Evolutionary conservation across 2,329 filamentous ascomycete species (phyloP).

Genomic region (Arthroderma sp.): DNA sequence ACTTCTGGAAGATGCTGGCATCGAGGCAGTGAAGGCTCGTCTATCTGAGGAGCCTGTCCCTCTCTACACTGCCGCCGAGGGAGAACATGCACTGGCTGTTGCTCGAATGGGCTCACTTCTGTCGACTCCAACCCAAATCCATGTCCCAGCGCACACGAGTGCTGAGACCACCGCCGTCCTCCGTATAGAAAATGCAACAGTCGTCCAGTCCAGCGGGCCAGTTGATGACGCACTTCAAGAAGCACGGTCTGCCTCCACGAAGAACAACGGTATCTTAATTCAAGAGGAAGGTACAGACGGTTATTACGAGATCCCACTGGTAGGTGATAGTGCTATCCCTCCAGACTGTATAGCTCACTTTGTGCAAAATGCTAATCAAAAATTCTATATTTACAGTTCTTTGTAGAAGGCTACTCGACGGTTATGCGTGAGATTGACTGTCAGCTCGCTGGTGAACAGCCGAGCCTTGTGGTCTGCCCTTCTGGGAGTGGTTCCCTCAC

Average conservation of each 20-base stretch:
- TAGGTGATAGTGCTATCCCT: no score
- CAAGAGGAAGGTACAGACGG: slow-evolving; percentile 56
- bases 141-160: slow-evolving; percentile 49
- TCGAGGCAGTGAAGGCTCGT: background rate
- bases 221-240: slow-evolving; percentile 52
- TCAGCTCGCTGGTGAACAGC: slow-evolving; percentile 37
- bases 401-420: slow-evolving; percentile 64
- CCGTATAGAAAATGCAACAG: slow-evolving; percentile 46
- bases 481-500: slow-evolving; percentile 62
- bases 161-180: slow-evolving; percentile 42
- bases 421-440: slow-evolving; percentile 55
- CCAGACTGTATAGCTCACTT: no score
- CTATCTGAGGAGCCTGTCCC: slow-evolving; percentile 16
- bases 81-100: slow-evolving; percentile 63
- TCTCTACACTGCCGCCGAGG: slow-evolving; percentile 56
- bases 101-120: slow-evolving; percentile 53
- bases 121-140: slow-evolving; percentile 42
- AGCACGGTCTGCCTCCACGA: slow-evolving; percentile 29
- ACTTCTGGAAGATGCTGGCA: no score
- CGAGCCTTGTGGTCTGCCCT: slow-evolving; percentile 45
- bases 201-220: slow-evolving; percentile 41
- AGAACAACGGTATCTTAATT: slow-evolving; percentile 41
- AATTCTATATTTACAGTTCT: slow-evolving; percentile 35
- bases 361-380: no score
- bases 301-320: slow-evolving; percentile 50